Evolutionary conservation across 805 yeast species (phyloP), one percentile per base, ranked within the genome.

Genomic region (Candida ascalaphidarum): DNA sequence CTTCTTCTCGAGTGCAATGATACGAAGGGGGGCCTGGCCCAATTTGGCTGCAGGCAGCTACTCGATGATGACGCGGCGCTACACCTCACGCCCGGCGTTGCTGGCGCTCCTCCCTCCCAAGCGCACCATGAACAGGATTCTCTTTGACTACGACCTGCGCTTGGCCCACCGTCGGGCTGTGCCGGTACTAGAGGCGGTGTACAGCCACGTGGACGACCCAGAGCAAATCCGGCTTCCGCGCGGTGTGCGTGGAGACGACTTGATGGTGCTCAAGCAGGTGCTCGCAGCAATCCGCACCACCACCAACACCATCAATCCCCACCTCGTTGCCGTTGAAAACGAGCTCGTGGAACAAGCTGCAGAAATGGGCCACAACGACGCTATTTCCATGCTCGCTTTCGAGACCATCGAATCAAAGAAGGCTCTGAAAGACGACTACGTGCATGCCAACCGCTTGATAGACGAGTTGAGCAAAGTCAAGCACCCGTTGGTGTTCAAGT

Each of bases 341-440:
- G 77, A 73, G 37, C 50, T 88, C 13, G 68, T 86, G n/a, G 94
- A 85, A 34, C 68, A 68, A 28, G 84, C 95, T 10, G 95, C 95
- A 0, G 94, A 82, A 43, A 43, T 74, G 43, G 95, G 96, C 1
- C 74, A 81, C 42, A 71, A 75, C 37, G 84, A 85, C 50, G 95
- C 96, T 0, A 71, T 86, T 14, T 63, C 89, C 1, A 58, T 82
- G 9, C 50, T 88, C 13, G 74, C 89, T 3, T 84, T 77, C 39
- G 75, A 77, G 27, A 74, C 82, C 2, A 52, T 82, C 17, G 36
- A 30, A 7, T 33, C 46, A 8, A 21, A 36, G 20, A 23, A 39
- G 7, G 28, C 39, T 2, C 33, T 61, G 0, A 46, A 53, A 8
- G 82, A 74, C 3, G 95, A 84, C 42, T 69, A 66, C 37, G 40